A percentile compares a stretch with the other conserved stretches of the same genome.
Evolutionary conservation across 148 eudicot species (phyloP).

Genomic region (Oxyria digyna): DNA sequence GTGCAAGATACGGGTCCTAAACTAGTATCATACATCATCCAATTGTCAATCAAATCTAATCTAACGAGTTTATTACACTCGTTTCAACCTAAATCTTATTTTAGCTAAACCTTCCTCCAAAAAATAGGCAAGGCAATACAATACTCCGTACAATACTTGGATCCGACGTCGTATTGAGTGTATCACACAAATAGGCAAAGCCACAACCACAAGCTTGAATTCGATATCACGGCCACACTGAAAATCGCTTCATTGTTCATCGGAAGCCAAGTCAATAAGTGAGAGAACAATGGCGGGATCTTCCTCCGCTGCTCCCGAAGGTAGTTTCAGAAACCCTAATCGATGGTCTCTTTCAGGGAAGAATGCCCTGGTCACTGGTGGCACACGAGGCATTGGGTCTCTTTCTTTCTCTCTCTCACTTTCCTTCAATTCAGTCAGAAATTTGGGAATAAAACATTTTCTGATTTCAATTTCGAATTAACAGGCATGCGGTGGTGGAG

Average conservation of each 20-base stretch:
- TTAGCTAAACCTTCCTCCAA: too few relatives aligned
- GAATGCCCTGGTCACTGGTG: slow-evolving; percentile 93
- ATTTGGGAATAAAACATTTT: not conserved
- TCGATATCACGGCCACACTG: not conserved
- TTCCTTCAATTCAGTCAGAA: not conserved
- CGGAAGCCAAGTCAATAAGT: not conserved
- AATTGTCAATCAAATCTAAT: too few relatives aligned
- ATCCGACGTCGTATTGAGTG: too few relatives aligned
- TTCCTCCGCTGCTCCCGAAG: not conserved
- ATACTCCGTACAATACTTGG: too few relatives aligned
- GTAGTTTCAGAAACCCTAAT: slow-evolving; percentile 11
- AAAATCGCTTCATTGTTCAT: not conserved
- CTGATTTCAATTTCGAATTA: not conserved
- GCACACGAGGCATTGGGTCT: slow-evolving; percentile 96
- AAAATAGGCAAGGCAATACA: too few relatives aligned
- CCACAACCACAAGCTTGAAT: not conserved
- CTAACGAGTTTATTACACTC: too few relatives aligned
- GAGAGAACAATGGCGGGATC: not conserved
- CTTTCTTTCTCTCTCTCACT: slow-evolving; percentile 1
- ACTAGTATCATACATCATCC: too few relatives aligned
- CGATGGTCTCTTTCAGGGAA: slow-evolving; percentile 67
- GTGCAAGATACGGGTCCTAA: too few relatives aligned
- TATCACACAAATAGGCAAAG: too few relatives aligned
- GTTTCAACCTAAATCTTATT: too few relatives aligned
- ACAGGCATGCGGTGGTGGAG: slow-evolving; percentile 70